Evolutionary conservation across 805 yeast species (phyloP).

Genomic region (Debaryomyces hansenii): DNA sequence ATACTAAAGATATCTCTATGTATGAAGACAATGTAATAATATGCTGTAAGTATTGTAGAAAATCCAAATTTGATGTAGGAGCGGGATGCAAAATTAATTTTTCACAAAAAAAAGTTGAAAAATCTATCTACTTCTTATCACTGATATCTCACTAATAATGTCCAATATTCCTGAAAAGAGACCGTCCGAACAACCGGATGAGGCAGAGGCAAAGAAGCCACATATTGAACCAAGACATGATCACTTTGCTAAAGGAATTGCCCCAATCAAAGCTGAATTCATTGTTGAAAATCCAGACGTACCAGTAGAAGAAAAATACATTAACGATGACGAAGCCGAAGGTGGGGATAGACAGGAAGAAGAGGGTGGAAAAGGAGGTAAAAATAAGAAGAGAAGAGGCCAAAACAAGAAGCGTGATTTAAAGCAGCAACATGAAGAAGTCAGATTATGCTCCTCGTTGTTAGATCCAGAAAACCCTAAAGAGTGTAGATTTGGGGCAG

Average conservation of each 20-base stretch:
- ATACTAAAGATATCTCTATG: too few relatives aligned
- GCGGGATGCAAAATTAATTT: neutral
- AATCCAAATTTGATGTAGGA: too few relatives aligned
- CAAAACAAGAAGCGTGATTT: slow-evolving; percentile 84
- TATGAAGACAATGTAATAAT: too few relatives aligned
- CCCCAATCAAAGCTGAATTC: slow-evolving; percentile 73
- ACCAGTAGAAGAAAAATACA: slow-evolving; percentile 26
- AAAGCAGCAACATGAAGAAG: slow-evolving; percentile 61
- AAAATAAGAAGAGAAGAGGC: slow-evolving; percentile 57
- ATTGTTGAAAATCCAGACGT: slow-evolving; percentile 51
- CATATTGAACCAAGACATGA: slow-evolving; percentile 16
- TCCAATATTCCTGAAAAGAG: slow-evolving; percentile 13
- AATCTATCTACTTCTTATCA: too few relatives aligned
- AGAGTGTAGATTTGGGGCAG: slow-evolving; percentile 65
- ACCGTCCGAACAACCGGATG: slow-evolving; percentile 8
- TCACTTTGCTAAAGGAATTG: slow-evolving; percentile 57
- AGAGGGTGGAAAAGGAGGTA: slow-evolving; percentile 34
- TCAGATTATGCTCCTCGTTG: slow-evolving; percentile 64
- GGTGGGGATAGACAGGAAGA: slow-evolving; percentile 38
- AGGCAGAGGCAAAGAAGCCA: slow-evolving; percentile 20
- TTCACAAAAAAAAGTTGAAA: neutral
- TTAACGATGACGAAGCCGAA: slow-evolving; percentile 46
- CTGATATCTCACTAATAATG: neutral
- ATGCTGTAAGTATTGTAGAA: too few relatives aligned
- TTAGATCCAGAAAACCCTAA: slow-evolving; percentile 51